Percentiles rank a stretch among this genome's conserved stretches.
phyloP scores from a whole-genome alignment of 129 eudicot species.

The Escallonia herrerae region DNA sequence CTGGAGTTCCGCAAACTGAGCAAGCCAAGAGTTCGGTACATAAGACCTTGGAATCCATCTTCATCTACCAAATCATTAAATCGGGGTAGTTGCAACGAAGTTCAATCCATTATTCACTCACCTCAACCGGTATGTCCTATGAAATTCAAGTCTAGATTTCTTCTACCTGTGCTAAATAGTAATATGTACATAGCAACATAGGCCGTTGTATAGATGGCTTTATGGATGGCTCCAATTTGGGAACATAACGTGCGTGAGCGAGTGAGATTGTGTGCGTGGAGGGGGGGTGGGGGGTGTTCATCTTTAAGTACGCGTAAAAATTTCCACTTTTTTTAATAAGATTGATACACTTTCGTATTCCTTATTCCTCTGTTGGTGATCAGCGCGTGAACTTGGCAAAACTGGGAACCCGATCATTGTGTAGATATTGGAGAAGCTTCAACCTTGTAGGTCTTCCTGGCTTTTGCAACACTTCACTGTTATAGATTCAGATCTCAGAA shows the following conservation, averaged over 20 bases:
- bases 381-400: slow-evolving; percentile 84
- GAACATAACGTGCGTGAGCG: no score
- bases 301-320: neutral
- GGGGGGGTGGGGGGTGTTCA: no score
- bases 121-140: slow-evolving; percentile 39
- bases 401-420: slow-evolving; percentile 75
- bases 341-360: neutral
- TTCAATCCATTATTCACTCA: slow-evolving; percentile 37
- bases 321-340: neutral
- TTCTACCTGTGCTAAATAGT: no score
- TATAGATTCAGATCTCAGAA: neutral
- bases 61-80: slow-evolving; percentile 47
- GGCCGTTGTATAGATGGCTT: no score
- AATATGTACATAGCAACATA: no score
- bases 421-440: slow-evolving; percentile 84
- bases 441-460: slow-evolving; percentile 49
- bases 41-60: slow-evolving; percentile 69
- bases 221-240: no score
- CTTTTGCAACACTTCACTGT: neutral
- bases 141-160: no score
- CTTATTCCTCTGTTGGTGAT: slow-evolving; percentile 1
- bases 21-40: slow-evolving; percentile 73
- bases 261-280: no score
- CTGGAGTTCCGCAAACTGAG: slow-evolving; percentile 62
- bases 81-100: slow-evolving; percentile 45